These are phyloP conservation scores for Dictyostelium firmibasis DNA, from an alignment of 78 protist genomes.

Conservation along the genomic window DNA sequence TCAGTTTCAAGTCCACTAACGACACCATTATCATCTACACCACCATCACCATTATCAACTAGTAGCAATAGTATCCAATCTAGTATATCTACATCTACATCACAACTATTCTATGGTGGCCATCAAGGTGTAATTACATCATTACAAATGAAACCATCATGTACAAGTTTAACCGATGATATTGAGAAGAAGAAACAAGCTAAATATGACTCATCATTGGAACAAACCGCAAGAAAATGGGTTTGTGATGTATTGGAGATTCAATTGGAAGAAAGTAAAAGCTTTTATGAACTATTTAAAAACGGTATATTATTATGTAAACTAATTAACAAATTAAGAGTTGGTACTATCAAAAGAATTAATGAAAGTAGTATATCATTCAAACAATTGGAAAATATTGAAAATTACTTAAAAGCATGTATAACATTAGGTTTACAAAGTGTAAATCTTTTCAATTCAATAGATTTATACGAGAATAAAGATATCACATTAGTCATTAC, in stretches of 20 bases:
- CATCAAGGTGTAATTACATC: constrained; percentile 25
- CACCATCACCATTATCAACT: neutral
- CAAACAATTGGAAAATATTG: constrained; percentile 87
- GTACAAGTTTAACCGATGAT: constrained; percentile 31
- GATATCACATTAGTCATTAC: constrained; percentile 42
- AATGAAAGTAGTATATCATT: constrained; percentile 67
- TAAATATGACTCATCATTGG: constrained; percentile 1
- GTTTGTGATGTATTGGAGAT: constrained; percentile 35
- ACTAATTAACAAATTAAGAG: constrained; percentile 73
- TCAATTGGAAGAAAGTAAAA: neutral
- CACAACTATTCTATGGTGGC: neutral
- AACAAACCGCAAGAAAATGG: constrained; percentile 26
- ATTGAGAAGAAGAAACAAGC: constrained; percentile 37
- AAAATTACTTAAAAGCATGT: constrained; percentile 78
- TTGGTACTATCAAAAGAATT: constrained; percentile 11
- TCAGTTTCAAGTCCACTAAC: neutral
- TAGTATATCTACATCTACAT: neutral
- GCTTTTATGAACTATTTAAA: constrained; percentile 32
- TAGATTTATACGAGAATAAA: constrained; percentile 85
- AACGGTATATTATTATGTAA: constrained; percentile 63
- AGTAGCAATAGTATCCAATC: neutral
- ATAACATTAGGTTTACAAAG: constrained; percentile 57
- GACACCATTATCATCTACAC: neutral
- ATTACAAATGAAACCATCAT: constrained; percentile 3
- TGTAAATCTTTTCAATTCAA: constrained; percentile 69